Evolutionary conservation across 73 alveolate genomes (phyloP).

Genomic region (Breviolum minutum): DNA sequence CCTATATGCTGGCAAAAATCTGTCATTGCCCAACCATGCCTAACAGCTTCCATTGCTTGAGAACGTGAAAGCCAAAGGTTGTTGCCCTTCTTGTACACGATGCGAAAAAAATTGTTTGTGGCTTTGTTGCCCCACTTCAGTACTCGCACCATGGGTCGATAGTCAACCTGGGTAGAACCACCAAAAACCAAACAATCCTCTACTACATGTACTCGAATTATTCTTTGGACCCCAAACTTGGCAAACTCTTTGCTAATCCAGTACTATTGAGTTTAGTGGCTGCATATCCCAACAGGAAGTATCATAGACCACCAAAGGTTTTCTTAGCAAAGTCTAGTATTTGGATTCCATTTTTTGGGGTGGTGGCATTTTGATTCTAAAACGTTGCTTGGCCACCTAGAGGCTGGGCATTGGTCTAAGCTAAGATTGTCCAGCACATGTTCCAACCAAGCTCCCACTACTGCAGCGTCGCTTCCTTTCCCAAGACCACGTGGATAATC

Average conservation of each 20-base stretch:
- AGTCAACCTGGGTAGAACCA: not conserved
- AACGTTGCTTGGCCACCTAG: too few species aligned
- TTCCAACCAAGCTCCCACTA: slow-evolving; percentile 5
- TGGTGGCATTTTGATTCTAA: not conserved
- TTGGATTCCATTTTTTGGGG: not conserved
- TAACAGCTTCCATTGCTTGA: not conserved
- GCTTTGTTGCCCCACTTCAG: slow-evolving; percentile 22
- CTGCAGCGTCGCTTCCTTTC: not conserved
- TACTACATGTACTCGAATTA: too few species aligned
- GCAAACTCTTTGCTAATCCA: too few species aligned
- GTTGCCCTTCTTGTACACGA: not conserved
- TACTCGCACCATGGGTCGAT: not conserved
- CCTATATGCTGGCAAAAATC: not conserved
- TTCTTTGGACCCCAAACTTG: too few species aligned
- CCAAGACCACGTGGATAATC: slow-evolving; percentile 29
- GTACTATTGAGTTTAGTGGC: too few species aligned
- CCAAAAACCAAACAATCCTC: too few species aligned
- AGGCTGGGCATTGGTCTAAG: not conserved
- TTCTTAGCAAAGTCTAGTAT: not conserved
- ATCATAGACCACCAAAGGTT: too few species aligned
- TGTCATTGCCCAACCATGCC: not conserved
- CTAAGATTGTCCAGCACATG: not conserved
- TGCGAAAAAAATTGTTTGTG: not conserved
- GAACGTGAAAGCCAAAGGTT: not conserved
- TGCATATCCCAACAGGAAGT: not conserved